Evolutionary conservation across 208 protist species (phyloP), one percentile per base, ranked within the genome.

Genomic region (Sergeia podlipaevii): DNA sequence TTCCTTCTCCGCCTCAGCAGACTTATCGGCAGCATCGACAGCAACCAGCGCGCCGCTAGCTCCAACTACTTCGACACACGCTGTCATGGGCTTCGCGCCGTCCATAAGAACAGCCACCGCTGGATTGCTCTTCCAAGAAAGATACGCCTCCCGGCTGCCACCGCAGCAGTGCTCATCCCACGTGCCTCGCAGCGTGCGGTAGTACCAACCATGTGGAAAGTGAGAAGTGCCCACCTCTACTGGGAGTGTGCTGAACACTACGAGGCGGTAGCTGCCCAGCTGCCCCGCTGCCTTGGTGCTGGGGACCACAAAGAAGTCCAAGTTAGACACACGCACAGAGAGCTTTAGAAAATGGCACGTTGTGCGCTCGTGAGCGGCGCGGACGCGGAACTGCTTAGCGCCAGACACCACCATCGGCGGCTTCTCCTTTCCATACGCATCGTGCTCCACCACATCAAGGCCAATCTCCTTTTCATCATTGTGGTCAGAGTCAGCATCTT

Each of bases 81-180:
- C 34, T 4, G 33, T 24, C 18, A 43, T 24, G 1, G 30, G 55
- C 52, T 85, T 74, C 21, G 88, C 46, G 26, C 70, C 85, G 11
- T 80, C 34, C n/a, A 72, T 74, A 18, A 91, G 39, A 32, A 95
- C 55, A 27, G 70, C 69, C 8, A 74, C 33, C 20, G 82, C 56
- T 2, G 83, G 81, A 66, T 93, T 93, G 65, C 70, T 84, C 54
- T 88, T 91, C 89, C 89, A 95, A 50, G 85, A 85, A 42, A 56
- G 36, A 33, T 75, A 84, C 8, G 67, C 27, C 20, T 74, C 66
- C 4, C 80, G 70, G 56, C 65, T 78, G 42, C 89, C 89, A 24
- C 89, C 85, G 56, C 83, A 91, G 56, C 59, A 71, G 24, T 65
- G 36, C n/a, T 73, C 74, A 49, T 87, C 64, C 85, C 89, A 95